These are phyloP conservation scores for Styphnolobium japonicum DNA, from an alignment of 306 rosid genomes.

Conservation along the genomic window DNA sequence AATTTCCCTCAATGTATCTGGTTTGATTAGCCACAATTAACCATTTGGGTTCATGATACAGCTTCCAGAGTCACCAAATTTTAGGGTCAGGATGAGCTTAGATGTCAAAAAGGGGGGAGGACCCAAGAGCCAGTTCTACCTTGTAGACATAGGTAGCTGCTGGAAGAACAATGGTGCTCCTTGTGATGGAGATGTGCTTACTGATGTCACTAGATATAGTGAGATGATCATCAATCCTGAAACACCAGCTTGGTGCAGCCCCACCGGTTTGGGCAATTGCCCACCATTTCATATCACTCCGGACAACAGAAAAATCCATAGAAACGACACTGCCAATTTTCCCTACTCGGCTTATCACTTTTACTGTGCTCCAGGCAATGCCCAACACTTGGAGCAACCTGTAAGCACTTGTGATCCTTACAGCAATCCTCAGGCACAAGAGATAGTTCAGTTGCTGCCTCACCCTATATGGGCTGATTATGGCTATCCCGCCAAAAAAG, in stretches of 20 bases:
- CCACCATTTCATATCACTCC: slow-evolving; percentile 63
- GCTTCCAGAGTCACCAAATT: slow-evolving; percentile 65
- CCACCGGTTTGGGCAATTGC: slow-evolving; percentile 34
- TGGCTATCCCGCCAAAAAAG: slow-evolving; percentile 56
- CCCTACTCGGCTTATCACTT: slow-evolving; percentile 62
- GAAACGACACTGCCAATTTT: slow-evolving; percentile 55
- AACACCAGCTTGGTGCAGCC: slow-evolving; percentile 59
- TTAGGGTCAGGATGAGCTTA: slow-evolving; percentile 52
- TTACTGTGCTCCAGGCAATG: slow-evolving; percentile 67
- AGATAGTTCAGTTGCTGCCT: slow-evolving; percentile 60
- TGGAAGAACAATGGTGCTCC: slow-evolving; percentile 68
- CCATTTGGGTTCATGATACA: slow-evolving; percentile 24
- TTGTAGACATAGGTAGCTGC: slow-evolving; percentile 62
- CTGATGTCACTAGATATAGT: slow-evolving; percentile 64
- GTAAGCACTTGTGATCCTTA: slow-evolving; percentile 55
- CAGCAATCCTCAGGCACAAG: slow-evolving; percentile 73
- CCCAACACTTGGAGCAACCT: slow-evolving; percentile 39
- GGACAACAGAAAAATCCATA: slow-evolving; percentile 38
- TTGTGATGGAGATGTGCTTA: slow-evolving; percentile 47
- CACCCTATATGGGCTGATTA: slow-evolving; percentile 60
- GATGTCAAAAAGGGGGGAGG: slow-evolving; percentile 62
- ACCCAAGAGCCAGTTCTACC: slow-evolving; percentile 68
- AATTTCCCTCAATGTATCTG: neutral
- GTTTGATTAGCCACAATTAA: neutral
- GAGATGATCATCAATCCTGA: slow-evolving; percentile 69